These are phyloP conservation scores for Pisolithus orientalis DNA, from an alignment of 768 basidiomycete species.

Conservation along the genomic window DNA sequence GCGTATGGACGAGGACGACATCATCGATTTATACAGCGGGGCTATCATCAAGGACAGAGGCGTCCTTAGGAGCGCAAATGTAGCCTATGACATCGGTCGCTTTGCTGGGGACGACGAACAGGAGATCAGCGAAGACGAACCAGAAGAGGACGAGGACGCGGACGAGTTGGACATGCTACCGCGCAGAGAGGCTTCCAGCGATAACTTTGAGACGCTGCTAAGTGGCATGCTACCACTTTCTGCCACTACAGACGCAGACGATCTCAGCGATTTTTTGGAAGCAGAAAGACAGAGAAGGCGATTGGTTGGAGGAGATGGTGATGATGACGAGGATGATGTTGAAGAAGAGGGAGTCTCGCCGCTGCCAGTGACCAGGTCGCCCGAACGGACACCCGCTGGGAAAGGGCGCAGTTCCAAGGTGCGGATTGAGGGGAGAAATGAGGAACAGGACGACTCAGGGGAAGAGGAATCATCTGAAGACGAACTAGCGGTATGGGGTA, in stretches of 20 bases:
- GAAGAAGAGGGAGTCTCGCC: too few species aligned
- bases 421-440: conserved; percentile 4
- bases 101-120: conserved; percentile 39
- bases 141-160: conserved; percentile 45
- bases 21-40: conserved; percentile 60
- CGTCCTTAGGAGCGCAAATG: conserved; percentile 40
- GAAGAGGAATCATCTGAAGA: conserved; percentile 37
- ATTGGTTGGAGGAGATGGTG: conserved; percentile 13
- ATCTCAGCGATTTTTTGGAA: conserved; percentile 60
- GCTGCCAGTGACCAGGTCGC: too few species aligned
- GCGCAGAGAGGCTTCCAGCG: conserved; percentile 17
- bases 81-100: conserved; percentile 45
- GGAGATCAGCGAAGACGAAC: conserved; percentile 38
- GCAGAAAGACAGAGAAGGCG: conserved; percentile 52
- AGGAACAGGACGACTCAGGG: conserved; percentile 5
- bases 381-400: too few species aligned
- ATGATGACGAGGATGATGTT: conserved; percentile 5
- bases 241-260: conserved; percentile 48
- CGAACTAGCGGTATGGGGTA: conserved; percentile 38
- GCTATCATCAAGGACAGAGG: conserved; percentile 67
- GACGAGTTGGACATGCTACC: conserved; percentile 57
- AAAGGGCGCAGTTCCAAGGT: too few species aligned
- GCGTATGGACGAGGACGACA: conserved; percentile 72
- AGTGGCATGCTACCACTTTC: conserved; percentile 40
- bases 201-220: conserved; percentile 25